Percentiles rank a stretch among this genome's conserved stretches.
Conservation (phyloP, 768 basidiomycete species). For the Auriscalpium orientale region DNA sequence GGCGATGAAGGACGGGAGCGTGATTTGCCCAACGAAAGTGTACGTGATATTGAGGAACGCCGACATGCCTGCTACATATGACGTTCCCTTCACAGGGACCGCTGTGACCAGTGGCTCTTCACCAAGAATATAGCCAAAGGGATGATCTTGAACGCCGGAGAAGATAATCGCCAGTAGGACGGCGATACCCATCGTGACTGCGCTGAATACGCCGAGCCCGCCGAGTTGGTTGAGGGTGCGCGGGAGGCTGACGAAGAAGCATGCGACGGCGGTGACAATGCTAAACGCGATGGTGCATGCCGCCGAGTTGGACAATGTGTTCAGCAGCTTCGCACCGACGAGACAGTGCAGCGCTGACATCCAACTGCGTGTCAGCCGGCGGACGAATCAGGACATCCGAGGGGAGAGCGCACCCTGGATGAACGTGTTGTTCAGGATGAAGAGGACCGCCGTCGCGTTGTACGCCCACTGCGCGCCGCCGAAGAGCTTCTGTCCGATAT, state of each 20-base stretch:
- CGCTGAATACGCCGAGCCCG: constrained; percentile 32
- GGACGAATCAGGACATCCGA: background rate
- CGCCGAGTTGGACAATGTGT: constrained; percentile 36
- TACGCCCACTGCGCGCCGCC: constrained; percentile 40
- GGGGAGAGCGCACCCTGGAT: constrained; percentile 32
- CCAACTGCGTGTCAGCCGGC: background rate
- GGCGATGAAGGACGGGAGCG: constrained; percentile 39
- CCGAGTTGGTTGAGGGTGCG: constrained; percentile 37
- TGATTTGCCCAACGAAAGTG: constrained; percentile 39
- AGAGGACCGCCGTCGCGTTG: constrained; percentile 43
- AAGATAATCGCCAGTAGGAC: constrained; percentile 37
- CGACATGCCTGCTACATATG: constrained; percentile 34
- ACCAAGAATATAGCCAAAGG: constrained; percentile 32
- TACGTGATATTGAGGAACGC: constrained; percentile 41
- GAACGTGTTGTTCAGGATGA: constrained; percentile 49
- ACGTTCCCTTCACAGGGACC: constrained; percentile 31
- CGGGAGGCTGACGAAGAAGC: constrained; percentile 36
- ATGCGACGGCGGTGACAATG: constrained; percentile 28
- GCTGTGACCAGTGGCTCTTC: constrained; percentile 30
- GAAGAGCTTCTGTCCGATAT: constrained; percentile 41
- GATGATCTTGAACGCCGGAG: constrained; percentile 32
- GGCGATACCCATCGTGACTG: constrained; percentile 39
- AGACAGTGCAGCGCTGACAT: constrained; percentile 34
- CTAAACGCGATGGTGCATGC: constrained; percentile 34
- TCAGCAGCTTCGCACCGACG: constrained; percentile 38